Percentiles rank a stretch among this genome's conserved stretches.
Conservation (phyloP, 2,329 filamentous ascomycete species). For the Lasiodiplodia sp. region DNA sequence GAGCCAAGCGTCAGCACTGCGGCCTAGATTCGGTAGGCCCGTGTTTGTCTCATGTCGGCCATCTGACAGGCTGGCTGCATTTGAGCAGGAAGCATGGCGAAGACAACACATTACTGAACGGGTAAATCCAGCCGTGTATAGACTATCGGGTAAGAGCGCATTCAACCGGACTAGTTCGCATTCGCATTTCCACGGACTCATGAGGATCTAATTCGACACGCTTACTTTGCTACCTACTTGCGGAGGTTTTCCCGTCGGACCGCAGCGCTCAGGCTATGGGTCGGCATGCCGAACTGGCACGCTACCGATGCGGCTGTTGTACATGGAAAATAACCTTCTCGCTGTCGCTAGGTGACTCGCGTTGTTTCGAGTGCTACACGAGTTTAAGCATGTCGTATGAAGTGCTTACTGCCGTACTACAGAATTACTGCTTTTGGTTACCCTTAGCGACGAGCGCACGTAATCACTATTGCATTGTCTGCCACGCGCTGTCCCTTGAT, state of each 20-base stretch:
- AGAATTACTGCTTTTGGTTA: neutral
- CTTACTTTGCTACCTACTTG: neutral
- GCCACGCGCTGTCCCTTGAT: neutral
- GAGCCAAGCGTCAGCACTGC: neutral
- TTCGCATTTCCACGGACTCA: neutral
- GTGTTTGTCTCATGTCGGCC: neutral
- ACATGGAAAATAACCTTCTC: conserved; percentile 11
- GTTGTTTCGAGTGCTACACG: neutral
- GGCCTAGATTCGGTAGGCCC: neutral
- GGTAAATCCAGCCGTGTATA: neutral
- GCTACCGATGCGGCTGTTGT: neutral
- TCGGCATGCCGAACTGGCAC: conserved; percentile 12
- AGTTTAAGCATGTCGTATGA: conserved; percentile 8
- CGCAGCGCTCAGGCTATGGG: neutral
- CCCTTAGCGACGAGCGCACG: neutral
- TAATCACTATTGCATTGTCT: neutral
- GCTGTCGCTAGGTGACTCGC: neutral
- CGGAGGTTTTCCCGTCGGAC: neutral
- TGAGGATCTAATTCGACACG: neutral
- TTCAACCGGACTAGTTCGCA: neutral
- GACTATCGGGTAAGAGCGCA: neutral
- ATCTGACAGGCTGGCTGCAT: conserved; percentile 19
- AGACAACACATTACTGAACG: neutral
- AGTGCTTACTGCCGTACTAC: neutral
- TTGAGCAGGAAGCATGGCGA: neutral